These are phyloP conservation scores for Angomonas ambiguus DNA, from an alignment of 208 protist species.

Conservation along the genomic window DNA sequence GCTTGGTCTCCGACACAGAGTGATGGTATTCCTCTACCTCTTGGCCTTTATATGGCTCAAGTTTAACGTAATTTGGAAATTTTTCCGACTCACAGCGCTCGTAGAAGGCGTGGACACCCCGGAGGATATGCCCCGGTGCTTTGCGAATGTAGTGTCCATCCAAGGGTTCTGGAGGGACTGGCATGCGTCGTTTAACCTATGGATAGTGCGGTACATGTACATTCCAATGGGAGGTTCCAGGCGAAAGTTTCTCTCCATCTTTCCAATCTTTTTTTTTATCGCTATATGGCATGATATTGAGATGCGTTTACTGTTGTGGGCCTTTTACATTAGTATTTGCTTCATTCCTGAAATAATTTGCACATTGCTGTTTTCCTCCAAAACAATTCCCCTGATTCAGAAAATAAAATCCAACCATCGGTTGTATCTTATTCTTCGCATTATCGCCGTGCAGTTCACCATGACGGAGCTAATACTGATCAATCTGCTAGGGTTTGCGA, in stretches of 20 bases:
- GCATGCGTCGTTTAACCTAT: constrained; percentile 89
- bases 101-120: constrained; percentile 82
- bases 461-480: constrained; percentile 52
- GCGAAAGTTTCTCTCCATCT: constrained; percentile 55
- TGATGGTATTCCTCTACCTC: constrained; percentile 34
- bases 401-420: constrained; percentile 18
- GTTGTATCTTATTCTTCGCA: constrained; percentile 41
- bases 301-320: constrained; percentile 64
- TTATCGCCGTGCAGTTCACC: constrained; percentile 24
- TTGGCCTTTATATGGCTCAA: constrained; percentile 90
- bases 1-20: constrained; percentile 15
- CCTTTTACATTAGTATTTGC: constrained; percentile 51
- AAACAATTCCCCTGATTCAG: constrained; percentile 15
- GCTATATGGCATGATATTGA: constrained; percentile 91
- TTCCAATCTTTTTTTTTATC: constrained; percentile 91
- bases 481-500: constrained; percentile 71
- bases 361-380: constrained; percentile 36
- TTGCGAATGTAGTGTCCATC: constrained; percentile 83
- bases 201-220: constrained; percentile 89
- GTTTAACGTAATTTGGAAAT: constrained; percentile 89
- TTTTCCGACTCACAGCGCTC: constrained; percentile 79
- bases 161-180: constrained; percentile 90
- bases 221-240: constrained; percentile 66
- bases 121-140: constrained; percentile 90
- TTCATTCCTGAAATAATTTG: constrained; percentile 69